Evolutionary conservation across 164 flowering plant species (phyloP), one percentile per base, ranked within the genome.

Genomic region (Amborella trichopoda): DNA sequence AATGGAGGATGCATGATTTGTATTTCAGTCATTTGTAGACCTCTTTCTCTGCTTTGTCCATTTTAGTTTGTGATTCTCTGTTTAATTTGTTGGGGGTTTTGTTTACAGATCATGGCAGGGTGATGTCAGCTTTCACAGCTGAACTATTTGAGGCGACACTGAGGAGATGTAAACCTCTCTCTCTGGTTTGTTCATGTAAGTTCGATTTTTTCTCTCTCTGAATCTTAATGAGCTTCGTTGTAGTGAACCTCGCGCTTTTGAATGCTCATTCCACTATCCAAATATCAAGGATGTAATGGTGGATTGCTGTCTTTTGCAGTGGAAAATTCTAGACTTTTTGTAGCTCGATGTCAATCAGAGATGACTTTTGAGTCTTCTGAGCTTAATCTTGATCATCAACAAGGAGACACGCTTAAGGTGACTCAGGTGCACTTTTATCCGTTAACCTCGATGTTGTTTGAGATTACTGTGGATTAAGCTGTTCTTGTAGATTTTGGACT

Each of bases 301-400:
- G 9, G 17, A 33, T 40, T 49, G 16, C 26, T 23, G n/a, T n/a
- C 8, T 13, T 24, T 32, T 46, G 46, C 28, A 28, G 58, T 51
- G 48, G 48, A 44, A 14, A 48, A 38, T 17, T 47, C 54, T 19
- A 48, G 43, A 39, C 3, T 41, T 22, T 24, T 30, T 3, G 39
- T 19, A 2, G 24, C 48, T 47, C 64, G 46, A 52, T 68, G 69
- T 50, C 47, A 36, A 21, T 27, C 68, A 5, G 57, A 55, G 26
- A 62, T 58, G 24, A 18, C 45, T 14, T 68, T 71, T 8, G 60
- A 49, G 55, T 46, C 64, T 45, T 55, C 28, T 1, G 58, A 49
- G 19, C 40, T 43, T 6, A 61, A 48, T 38, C 48, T 32, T 28
- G 55, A 14, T 37, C 51, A 8, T 14, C 17, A 30, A 30, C 25